Base-by-base conservation (phyloP, 768 basidiomycete species). In the Leccinum incarnatum region DNA sequence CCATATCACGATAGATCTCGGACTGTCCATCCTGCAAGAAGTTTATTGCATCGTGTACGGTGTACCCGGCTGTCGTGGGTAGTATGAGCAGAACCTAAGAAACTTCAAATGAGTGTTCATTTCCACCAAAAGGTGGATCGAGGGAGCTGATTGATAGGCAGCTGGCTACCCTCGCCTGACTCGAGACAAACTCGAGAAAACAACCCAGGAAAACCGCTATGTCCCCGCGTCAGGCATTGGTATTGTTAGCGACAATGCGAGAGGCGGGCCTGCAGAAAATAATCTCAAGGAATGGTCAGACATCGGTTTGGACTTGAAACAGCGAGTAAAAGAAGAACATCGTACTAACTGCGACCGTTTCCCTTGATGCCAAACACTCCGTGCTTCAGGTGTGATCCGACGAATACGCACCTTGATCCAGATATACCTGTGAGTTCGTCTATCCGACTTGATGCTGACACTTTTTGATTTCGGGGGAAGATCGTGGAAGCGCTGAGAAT, bases 161-260 rank as follows among this genome's bases (percentile, higher is more conserved):
- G 47, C 50, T 56, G 76, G 79, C 76, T 1, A 78, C 72, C 25
- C 71, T 80, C 2, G 66, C 65, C 2, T 79, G 77, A 12, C 66
- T 80, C 15, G 71, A 76, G 60, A 72, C 63, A n/a, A 70, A 69
- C 56, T 75, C 76, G 15, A 67, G 65, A 29, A n/a, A 64, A 61
- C 29, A 65, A 72, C 12, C 75, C 75, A 2, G 76, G 69, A 12
- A 72, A 73, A 79, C 0, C 56, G 79, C 25, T 81, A 78, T 54
- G 70, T 81, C 50, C 78, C 81, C 42, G 65, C 78, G 19, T 79
- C 79, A 1, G 79, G 79, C 3, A 65, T 69, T 11, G 78, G 75
- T 19, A 74, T 81, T 48, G 50, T 73, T 34, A 74, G 74, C 55
- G 76, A 80, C 67, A 76, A 76, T 56, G 70, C 76, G 5, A 70